Evolutionary conservation across 1,284 basidiomycete species (phyloP).

Genomic region (Wallemia ichthyophaga): DNA sequence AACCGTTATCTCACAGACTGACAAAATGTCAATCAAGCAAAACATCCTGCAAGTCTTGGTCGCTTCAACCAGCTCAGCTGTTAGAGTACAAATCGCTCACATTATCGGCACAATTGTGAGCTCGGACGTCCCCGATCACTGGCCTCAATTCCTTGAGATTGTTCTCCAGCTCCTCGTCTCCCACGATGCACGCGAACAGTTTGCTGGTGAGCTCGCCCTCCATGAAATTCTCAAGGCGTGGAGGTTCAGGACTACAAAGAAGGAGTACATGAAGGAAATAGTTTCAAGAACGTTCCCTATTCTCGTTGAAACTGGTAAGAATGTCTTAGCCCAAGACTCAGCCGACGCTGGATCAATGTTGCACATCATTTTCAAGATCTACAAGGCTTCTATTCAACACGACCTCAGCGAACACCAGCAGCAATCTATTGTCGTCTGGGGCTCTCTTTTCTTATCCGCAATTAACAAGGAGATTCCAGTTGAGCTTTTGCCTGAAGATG

Average conservation of each 20-base stretch:
- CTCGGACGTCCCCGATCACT: constrained; percentile 40
- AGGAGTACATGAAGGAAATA: constrained; percentile 23
- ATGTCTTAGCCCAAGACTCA: constrained; percentile 24
- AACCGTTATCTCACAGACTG: constrained; percentile 28
- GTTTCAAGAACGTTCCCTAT: constrained; percentile 35
- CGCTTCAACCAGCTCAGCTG: constrained; percentile 28
- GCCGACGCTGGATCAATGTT: constrained; percentile 44
- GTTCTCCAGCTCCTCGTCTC: constrained; percentile 33
- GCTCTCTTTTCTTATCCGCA: constrained; percentile 42
- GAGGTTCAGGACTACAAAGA: constrained; percentile 25
- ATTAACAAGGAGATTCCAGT: constrained; percentile 34
- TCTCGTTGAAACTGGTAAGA: constrained; percentile 33
- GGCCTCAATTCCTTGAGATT: constrained; percentile 31
- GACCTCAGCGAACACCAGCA: constrained; percentile 42
- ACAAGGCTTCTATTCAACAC: constrained; percentile 42
- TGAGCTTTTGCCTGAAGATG: constrained; percentile 32
- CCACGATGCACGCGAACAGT: constrained; percentile 32
- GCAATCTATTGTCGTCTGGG: constrained; percentile 52
- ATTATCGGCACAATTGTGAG: constrained; percentile 36
- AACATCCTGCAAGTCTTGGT: constrained; percentile 36
- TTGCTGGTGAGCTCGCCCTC: constrained; percentile 41
- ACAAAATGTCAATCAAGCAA: constrained; percentile 34
- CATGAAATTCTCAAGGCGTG: constrained; percentile 45
- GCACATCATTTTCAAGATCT: constrained; percentile 50
- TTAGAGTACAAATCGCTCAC: constrained; percentile 39